phyloP scores from a whole-genome alignment of 2,329 filamentous ascomycete species.

The Alternaria arborescens region DNA sequence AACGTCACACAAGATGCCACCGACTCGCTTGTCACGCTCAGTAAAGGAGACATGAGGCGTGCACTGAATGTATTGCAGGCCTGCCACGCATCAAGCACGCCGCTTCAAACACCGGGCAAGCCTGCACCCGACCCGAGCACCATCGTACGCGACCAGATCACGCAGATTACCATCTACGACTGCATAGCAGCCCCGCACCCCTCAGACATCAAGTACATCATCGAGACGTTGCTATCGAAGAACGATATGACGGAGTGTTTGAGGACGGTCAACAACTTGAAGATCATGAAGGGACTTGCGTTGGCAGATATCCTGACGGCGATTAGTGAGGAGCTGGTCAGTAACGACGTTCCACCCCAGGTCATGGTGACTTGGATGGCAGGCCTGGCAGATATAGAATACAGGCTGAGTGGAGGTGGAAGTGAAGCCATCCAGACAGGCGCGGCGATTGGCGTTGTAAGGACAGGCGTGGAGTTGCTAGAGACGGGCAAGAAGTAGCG shows the following conservation, averaged over 20 bases:
- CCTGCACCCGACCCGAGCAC: conserved; percentile 60
- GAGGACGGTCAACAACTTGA: conserved; percentile 86
- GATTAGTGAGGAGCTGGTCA: conserved; percentile 80
- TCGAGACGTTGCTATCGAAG: conserved; percentile 82
- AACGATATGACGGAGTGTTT: conserved; percentile 90
- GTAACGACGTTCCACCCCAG: conserved; percentile 83
- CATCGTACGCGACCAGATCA: conserved; percentile 84
- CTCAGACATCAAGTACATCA: conserved; percentile 83
- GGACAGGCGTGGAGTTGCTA: conserved; percentile 80
- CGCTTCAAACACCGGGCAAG: conserved; percentile 59
- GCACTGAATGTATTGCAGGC: conserved; percentile 96
- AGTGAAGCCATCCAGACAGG: conserved; percentile 91
- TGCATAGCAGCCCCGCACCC: conserved; percentile 97
- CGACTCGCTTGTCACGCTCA: conserved; percentile 83
- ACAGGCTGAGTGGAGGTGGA: conserved; percentile 85
- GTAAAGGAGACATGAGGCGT: conserved; percentile 94
- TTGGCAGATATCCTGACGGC: conserved; percentile 93
- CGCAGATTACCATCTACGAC: conserved; percentile 91
- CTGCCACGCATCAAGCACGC: conserved; percentile 89
- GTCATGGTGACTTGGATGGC: conserved; percentile 93
- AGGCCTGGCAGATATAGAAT: conserved; percentile 91
- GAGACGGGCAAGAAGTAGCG: conserved; percentile 40
- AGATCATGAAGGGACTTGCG: conserved; percentile 84
- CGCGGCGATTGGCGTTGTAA: conserved; percentile 86
- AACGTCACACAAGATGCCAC: conserved; percentile 83